Evolutionary conservation across 768 basidiomycete species (phyloP), one percentile per base, ranked within the genome.

Genomic region (Trametes sanguinea): DNA sequence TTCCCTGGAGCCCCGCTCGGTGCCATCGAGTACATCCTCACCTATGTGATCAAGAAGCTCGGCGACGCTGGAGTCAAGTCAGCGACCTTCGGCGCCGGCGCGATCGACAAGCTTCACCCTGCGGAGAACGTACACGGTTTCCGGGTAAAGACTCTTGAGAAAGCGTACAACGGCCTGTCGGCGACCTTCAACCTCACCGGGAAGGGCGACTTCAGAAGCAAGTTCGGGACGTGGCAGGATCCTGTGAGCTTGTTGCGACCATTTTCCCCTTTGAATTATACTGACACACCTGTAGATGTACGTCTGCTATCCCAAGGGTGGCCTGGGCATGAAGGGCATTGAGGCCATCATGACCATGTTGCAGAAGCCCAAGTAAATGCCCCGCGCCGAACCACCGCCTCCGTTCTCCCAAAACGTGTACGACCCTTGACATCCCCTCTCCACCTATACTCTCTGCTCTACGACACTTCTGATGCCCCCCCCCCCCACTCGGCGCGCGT

Each of bases 1-100:
- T 80, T 80, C 73, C 79, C 80, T 13, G 72, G 67, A 11, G 76
- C 80, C 4, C 76, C 78, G 17, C 66, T 71, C 22, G 80, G 79
- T 33, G 73, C 76, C 9, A 77, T 76, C 66, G 73, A 73, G 70
- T 72, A 77, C 57, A 74, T 78, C 62, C 67, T 79, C 47, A 64
- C 71, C 42, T 62, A 72, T 53, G 79, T 78, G 22, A 75, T 81
- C 63, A 70, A 71, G 54, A 70, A 76, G 57, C 65, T 78, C 37
- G 71, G 73, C 13, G 74, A 76, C 33, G 73, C 75, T 6, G 77
- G 78, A 30, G 75, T 78, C 22, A 68, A 66, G 45, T 62, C 60
- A 51, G 73, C 74, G 44, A 76, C 76, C 29, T 80, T 80, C 60
- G 78, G 79, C n/a, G 77, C 75, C 11, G 73, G 75, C 27, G 78